Base-by-base conservation (phyloP, 257 asterid genomes). In the Solanum tarijense region DNA sequence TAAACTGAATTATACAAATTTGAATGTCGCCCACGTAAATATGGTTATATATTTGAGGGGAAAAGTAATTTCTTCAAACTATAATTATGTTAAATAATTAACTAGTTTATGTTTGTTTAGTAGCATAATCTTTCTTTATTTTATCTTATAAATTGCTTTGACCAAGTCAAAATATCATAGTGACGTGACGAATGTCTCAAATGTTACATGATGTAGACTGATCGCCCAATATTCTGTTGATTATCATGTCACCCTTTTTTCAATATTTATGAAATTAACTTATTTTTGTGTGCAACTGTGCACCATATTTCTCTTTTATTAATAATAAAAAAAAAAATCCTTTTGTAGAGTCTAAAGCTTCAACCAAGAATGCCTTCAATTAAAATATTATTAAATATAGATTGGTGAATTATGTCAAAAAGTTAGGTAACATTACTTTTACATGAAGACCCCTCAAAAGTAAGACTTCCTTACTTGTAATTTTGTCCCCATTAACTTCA, bases 341-440 rank as follows among this genome's bases (percentile, higher is more conserved):
- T 43, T 43, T 16, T 12, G 52, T 43, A 14, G 60, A 48, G 21
- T 48, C 60, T 16, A 48, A 14, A 48, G 60, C 60, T 48, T 25
- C 88, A 85, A 60, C 23, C 36, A 83, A 83, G 71, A 43, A 16
- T 10, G 66, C 31, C 8, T 9, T 20, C 23, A 55, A 74, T 84
- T 76, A 86, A 90, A 87, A 38, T 69, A 62, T 84, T 87, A 43
- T 43, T 48, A 38, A 46, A 32, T 34, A 87, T 62, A 86, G 85
- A 87, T 87, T 87, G 88, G 87, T 86, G 88, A 83, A 75, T 62
- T 79, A 83, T 88, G 90, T 89, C 89, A 91, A 91, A 83, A 87
- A 88, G 4, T 52, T 88, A 86, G 90, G 88, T 86, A 46, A 4
- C 29, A 74, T 72, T 79, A 14, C 65, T 78, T 41, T 48, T 21